These are phyloP conservation scores for Stephania cephalantha DNA, from an alignment of 164 flowering plant species.

Conservation along the genomic window DNA sequence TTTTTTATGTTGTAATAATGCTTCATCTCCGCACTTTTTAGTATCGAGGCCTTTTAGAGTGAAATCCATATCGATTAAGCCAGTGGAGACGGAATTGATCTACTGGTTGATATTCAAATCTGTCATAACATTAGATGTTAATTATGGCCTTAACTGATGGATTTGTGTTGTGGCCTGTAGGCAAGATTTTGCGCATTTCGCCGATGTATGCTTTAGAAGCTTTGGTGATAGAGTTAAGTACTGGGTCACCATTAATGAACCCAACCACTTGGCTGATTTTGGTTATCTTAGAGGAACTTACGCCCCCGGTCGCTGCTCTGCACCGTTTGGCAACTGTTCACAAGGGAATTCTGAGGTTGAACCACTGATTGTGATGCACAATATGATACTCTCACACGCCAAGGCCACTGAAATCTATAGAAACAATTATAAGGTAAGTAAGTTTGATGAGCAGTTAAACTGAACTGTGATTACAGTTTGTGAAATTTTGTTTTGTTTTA, in stretches of 20 bases:
- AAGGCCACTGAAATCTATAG: slow-evolving; percentile 34
- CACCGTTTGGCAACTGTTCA: slow-evolving; percentile 22
- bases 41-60: no score
- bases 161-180: slow-evolving; percentile 16
- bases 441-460: neutral
- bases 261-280: slow-evolving; percentile 22
- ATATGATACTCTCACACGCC: slow-evolving; percentile 41
- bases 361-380: slow-evolving; percentile 42
- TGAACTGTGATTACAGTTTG: neutral
- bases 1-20: no score
- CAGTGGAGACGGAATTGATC: no score
- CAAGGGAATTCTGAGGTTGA: slow-evolving; percentile 40
- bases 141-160: neutral
- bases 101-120: no score
- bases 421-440: slow-evolving; percentile 19
- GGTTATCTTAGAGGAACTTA: neutral
- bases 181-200: slow-evolving; percentile 40
- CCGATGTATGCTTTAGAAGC: slow-evolving; percentile 34
- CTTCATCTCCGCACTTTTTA: no score
- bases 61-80: no score
- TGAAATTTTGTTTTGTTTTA: neutral
- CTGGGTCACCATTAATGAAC: slow-evolving; percentile 54
- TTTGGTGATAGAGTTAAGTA: slow-evolving; percentile 51
- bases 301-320: slow-evolving; percentile 11
- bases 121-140: neutral